Conservation (phyloP, 768 basidiomycete genomes). For the Amanita pallidorosea region DNA sequence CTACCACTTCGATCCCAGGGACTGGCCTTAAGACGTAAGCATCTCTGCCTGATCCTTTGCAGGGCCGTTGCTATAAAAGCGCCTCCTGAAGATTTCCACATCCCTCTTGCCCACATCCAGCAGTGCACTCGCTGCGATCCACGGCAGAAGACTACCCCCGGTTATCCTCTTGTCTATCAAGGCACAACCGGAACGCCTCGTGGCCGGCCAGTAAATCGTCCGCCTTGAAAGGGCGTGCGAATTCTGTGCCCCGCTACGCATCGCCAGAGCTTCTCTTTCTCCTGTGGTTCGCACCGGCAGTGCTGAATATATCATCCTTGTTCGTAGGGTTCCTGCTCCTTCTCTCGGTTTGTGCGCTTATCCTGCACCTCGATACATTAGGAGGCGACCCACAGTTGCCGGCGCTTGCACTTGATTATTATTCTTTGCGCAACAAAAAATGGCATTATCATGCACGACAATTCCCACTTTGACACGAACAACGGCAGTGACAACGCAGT, state of each 20-base stretch:
- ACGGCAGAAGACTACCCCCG: neutral
- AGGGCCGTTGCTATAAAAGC: too few relatives aligned
- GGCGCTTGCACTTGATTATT: neutral
- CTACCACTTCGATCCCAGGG: neutral
- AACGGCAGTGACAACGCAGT: constrained; percentile 11
- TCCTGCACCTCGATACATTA: neutral
- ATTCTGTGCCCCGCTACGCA: neutral
- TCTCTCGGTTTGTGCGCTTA: neutral
- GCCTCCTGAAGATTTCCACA: neutral
- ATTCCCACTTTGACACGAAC: constrained; percentile 14
- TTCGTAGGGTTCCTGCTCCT: neutral
- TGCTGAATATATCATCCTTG: too few relatives aligned
- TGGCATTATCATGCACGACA: constrained; percentile 11
- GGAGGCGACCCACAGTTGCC: neutral
- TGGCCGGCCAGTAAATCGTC: neutral
- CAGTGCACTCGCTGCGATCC: neutral
- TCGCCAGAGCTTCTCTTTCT: neutral
- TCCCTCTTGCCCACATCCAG: neutral
- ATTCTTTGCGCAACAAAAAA: neutral
- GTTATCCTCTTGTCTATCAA: neutral
- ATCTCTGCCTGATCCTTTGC: too few relatives aligned
- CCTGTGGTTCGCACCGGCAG: neutral
- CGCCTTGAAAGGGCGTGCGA: neutral
- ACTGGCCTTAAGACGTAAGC: too few relatives aligned
- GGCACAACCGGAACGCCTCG: neutral